phyloP scores from a whole-genome alignment of 306 rosid species.

The Astragalus glycyphyllos region DNA sequence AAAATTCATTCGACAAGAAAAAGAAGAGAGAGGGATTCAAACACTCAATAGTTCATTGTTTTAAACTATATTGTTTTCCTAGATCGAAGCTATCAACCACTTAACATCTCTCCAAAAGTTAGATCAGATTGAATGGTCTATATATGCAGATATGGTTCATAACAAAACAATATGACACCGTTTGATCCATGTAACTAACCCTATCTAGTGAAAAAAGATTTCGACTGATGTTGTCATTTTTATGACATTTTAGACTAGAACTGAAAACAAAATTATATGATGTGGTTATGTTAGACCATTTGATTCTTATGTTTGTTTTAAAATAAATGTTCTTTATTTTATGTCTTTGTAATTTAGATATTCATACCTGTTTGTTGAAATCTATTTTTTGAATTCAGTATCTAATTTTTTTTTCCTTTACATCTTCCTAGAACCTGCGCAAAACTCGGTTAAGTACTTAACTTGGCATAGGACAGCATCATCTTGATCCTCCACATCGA shows the following conservation, averaged over 20 bases:
- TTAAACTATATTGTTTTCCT: background rate
- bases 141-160: too few relatives aligned
- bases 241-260: background rate
- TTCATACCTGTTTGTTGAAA: constrained; percentile 15
- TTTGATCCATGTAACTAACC: background rate
- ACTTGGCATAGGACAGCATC: constrained; percentile 92
- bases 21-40: background rate
- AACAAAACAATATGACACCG: constrained; percentile 27
- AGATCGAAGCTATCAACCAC: background rate
- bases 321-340: too few relatives aligned
- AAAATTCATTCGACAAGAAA: background rate
- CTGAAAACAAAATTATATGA: constrained; percentile 24
- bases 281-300: background rate
- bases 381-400: constrained; percentile 18
- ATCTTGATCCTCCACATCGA: constrained; percentile 85
- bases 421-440: constrained; percentile 68
- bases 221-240: background rate
- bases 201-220: background rate
- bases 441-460: constrained; percentile 68
- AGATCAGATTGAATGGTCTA: background rate
- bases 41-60: background rate
- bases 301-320: too few relatives aligned
- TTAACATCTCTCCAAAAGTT: background rate
- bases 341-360: constrained; percentile 15
- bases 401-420: constrained; percentile 33